Evolutionary conservation across 495 filamentous ascomycete species (phyloP).

Genomic region (Penicillium cosmopolitanum): DNA sequence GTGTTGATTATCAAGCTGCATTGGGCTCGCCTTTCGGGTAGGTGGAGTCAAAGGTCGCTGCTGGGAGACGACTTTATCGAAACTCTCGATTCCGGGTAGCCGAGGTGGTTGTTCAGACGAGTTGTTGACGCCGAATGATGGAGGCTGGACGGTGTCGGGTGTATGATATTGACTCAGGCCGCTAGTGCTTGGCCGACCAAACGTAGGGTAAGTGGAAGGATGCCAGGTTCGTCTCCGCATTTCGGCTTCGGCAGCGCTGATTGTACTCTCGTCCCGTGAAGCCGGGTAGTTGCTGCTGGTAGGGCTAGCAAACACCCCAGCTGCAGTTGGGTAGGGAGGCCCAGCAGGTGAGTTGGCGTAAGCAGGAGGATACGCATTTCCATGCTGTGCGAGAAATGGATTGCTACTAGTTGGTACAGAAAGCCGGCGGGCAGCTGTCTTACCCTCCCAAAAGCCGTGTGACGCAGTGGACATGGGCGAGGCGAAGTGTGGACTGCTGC

Average conservation of each 20-base stretch:
- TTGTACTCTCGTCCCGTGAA: slow-evolving; percentile 65
- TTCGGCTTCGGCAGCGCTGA: slow-evolving; percentile 68
- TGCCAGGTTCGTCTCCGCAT: slow-evolving; percentile 89
- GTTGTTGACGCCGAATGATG: slow-evolving; percentile 53
- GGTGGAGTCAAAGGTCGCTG: slow-evolving; percentile 64
- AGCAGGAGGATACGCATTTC: slow-evolving; percentile 56
- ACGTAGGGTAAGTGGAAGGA: slow-evolving; percentile 67
- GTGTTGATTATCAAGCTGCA: slow-evolving; percentile 63
- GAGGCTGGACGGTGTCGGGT: slow-evolving; percentile 57
- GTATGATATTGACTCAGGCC: slow-evolving; percentile 62
- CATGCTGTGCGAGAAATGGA: slow-evolving; percentile 72
- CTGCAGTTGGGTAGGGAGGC: slow-evolving; percentile 55
- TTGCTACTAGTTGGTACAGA: slow-evolving; percentile 79
- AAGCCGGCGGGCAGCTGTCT: slow-evolving; percentile 72
- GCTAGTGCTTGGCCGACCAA: slow-evolving; percentile 65
- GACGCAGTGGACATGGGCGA: slow-evolving; percentile 72
- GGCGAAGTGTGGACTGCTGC: slow-evolving; percentile 72
- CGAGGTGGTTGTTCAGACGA: slow-evolving; percentile 58
- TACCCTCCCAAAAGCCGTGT: slow-evolving; percentile 70
- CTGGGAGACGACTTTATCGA: slow-evolving; percentile 67
- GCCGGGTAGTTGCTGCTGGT: slow-evolving; percentile 67
- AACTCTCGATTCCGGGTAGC: slow-evolving; percentile 88
- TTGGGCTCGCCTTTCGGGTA: slow-evolving; percentile 65
- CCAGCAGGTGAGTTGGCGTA: slow-evolving; percentile 55
- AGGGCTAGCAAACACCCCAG: slow-evolving; percentile 70